Conservation (phyloP, 2,329 filamentous ascomycete genomes). For the Elsinoe ampelina region DNA sequence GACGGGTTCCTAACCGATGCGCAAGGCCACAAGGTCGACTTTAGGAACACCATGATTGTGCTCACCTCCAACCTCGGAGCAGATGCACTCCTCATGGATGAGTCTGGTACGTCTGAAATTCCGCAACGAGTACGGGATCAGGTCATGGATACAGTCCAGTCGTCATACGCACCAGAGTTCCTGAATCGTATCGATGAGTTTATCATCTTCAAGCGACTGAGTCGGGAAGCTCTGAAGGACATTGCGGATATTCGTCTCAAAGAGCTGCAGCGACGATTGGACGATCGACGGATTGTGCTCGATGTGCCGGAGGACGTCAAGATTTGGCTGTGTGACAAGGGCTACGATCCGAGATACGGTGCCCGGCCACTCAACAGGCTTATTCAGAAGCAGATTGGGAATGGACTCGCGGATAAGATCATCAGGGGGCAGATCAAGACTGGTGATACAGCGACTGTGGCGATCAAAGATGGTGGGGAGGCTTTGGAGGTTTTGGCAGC, state of each 20-base stretch:
- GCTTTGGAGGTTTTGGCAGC: slow-evolving; percentile 24
- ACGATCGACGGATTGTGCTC: slow-evolving; percentile 75
- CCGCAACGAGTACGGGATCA: slow-evolving; percentile 62
- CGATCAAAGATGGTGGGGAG: slow-evolving; percentile 51
- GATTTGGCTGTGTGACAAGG: slow-evolving; percentile 77
- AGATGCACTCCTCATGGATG: slow-evolving; percentile 64
- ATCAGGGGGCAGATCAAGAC: slow-evolving; percentile 73
- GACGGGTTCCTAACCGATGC: slow-evolving; percentile 93
- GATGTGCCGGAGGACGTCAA: slow-evolving; percentile 62
- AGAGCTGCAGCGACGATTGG: slow-evolving; percentile 73
- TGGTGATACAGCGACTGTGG: slow-evolving; percentile 64
- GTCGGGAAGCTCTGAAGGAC: slow-evolving; percentile 66
- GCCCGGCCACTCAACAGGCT: slow-evolving; percentile 84
- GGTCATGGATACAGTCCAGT: slow-evolving; percentile 79
- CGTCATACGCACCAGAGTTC: slow-evolving; percentile 78
- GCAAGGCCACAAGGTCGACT: slow-evolving; percentile 94
- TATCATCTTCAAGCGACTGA: slow-evolving; percentile 87
- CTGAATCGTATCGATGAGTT: slow-evolving; percentile 95
- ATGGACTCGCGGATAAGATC: slow-evolving; percentile 80
- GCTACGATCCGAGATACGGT: slow-evolving; percentile 86
- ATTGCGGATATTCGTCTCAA: slow-evolving; percentile 87
- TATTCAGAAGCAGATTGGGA: slow-evolving; percentile 83
- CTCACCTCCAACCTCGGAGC: slow-evolving; percentile 93
- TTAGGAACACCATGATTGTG: slow-evolving; percentile 92
- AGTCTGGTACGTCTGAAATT: slow-evolving; percentile 38